Conservation (phyloP, 1,284 basidiomycete genomes). For the Ceratobasidium sp. region DNA sequence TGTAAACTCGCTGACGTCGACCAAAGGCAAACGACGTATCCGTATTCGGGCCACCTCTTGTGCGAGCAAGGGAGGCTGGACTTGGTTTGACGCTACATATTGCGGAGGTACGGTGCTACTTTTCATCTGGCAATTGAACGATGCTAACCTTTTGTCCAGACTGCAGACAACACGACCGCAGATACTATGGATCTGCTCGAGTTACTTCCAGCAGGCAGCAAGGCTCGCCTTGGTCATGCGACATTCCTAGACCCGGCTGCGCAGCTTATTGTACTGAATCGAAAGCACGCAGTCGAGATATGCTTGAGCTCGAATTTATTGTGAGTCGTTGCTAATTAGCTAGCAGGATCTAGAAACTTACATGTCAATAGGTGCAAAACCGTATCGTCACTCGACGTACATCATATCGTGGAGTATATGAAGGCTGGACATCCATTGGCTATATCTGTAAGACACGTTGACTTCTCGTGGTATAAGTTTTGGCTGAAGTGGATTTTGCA, state of each 20-base stretch:
- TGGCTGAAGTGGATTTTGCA: constrained; percentile 54
- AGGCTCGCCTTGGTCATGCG: constrained; percentile 77
- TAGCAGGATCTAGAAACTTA: background rate
- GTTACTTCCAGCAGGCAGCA: constrained; percentile 61
- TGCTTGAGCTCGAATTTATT: constrained; percentile 86
- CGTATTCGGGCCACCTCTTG: constrained; percentile 67
- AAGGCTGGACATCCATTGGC: constrained; percentile 73
- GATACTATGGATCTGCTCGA: constrained; percentile 76
- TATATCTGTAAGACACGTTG: constrained; percentile 72
- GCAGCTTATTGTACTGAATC: constrained; percentile 67
- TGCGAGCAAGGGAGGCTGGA: constrained; percentile 68
- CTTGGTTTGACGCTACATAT: constrained; percentile 82
- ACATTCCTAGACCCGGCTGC: constrained; percentile 79
- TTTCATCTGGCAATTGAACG: background rate
- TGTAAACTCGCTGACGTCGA: background rate
- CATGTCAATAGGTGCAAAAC: constrained; percentile 71
- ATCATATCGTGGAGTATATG: constrained; percentile 80
- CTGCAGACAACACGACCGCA: constrained; percentile 62
- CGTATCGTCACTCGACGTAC: constrained; percentile 71
- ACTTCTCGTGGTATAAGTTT: background rate
- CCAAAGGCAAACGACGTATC: constrained; percentile 60
- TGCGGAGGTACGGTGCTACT: constrained; percentile 70
- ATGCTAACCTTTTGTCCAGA: constrained; percentile 58
- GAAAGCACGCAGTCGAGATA: constrained; percentile 79
- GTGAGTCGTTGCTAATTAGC: constrained; percentile 58